phyloP scores from a whole-genome alignment of 345 rosid species.

The Lenwebbia sp. region DNA sequence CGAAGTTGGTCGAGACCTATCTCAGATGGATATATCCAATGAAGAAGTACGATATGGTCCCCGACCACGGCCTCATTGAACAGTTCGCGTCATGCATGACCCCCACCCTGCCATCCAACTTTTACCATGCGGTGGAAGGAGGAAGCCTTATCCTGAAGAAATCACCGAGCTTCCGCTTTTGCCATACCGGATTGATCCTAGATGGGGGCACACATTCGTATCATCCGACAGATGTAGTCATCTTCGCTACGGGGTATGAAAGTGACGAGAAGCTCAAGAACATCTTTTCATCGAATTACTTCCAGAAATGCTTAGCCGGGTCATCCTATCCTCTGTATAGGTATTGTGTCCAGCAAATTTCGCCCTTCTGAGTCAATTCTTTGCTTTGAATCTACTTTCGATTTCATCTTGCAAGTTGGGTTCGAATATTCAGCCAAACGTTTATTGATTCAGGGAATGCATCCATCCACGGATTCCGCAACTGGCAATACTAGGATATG shows the following conservation, averaged over 20 bases:
- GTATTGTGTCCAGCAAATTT: neutral
- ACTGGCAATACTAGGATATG: constrained; percentile 26
- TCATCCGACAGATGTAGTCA: constrained; percentile 8
- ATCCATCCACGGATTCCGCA: constrained; percentile 31
- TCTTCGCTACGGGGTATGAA: constrained; percentile 25
- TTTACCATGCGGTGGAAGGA: constrained; percentile 11
- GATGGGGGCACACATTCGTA: neutral
- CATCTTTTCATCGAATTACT: constrained; percentile 13
- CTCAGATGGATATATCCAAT: constrained; percentile 12
- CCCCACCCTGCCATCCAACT: constrained; percentile 13
- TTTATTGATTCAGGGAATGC: constrained; percentile 14
- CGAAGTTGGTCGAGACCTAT: constrained; percentile 12
- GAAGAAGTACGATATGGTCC: constrained; percentile 16
- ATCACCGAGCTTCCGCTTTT: constrained; percentile 8
- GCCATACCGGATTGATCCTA: constrained; percentile 10
- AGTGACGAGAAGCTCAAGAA: constrained; percentile 16
- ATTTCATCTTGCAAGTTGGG: neutral
- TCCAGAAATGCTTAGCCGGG: constrained; percentile 8
- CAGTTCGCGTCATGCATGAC: constrained; percentile 10
- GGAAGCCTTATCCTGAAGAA: constrained; percentile 20
- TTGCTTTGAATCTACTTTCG: neutral
- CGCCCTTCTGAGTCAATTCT: neutral
- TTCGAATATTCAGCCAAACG: neutral
- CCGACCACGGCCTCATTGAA: constrained; percentile 7
- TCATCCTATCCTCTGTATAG: constrained; percentile 24